Conservation (phyloP, 2,329 filamentous ascomycete genomes). For the Fusarium sulawesiense region DNA sequence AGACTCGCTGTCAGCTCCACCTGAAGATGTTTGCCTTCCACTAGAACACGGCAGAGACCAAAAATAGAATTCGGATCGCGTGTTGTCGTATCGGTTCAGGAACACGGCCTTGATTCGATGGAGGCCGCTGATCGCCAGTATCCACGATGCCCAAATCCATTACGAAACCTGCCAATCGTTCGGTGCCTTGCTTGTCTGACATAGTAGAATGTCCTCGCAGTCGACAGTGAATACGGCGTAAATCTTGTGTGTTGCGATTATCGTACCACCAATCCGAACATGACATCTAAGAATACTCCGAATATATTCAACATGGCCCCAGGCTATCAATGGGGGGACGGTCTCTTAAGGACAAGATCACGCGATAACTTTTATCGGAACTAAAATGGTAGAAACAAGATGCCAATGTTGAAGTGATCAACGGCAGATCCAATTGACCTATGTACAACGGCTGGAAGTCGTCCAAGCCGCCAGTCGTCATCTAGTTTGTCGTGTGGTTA, state of each 20-base stretch:
- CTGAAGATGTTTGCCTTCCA: conserved; percentile 1
- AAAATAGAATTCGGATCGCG: conserved; percentile 45
- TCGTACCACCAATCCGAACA: background rate
- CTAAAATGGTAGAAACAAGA: conserved; percentile 33
- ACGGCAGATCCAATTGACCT: conserved; percentile 46
- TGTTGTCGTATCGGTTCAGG: conserved; percentile 37
- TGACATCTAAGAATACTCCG: background rate
- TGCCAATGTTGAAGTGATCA: conserved; percentile 36
- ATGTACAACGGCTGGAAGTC: conserved; percentile 46
- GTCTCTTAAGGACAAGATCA: background rate
- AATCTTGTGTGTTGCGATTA: background rate
- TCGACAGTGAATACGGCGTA: background rate
- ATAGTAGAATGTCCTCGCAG: background rate
- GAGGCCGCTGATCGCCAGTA: conserved; percentile 15
- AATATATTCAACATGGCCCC: background rate
- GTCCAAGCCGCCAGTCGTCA: conserved; percentile 44
- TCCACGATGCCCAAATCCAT: conserved; percentile 10
- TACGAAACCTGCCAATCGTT: conserved; percentile 5
- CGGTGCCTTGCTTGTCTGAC: background rate
- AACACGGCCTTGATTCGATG: conserved; percentile 30
- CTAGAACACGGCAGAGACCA: conserved; percentile 19
- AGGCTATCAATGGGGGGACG: background rate
- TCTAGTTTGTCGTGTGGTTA: conserved; percentile 47
- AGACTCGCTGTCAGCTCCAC: conserved; percentile 7
- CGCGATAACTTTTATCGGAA: background rate